These are phyloP conservation scores for Colletotrichum siamense DNA, from an alignment of 2,329 filamentous ascomycete genomes.

Conservation along the genomic window DNA sequence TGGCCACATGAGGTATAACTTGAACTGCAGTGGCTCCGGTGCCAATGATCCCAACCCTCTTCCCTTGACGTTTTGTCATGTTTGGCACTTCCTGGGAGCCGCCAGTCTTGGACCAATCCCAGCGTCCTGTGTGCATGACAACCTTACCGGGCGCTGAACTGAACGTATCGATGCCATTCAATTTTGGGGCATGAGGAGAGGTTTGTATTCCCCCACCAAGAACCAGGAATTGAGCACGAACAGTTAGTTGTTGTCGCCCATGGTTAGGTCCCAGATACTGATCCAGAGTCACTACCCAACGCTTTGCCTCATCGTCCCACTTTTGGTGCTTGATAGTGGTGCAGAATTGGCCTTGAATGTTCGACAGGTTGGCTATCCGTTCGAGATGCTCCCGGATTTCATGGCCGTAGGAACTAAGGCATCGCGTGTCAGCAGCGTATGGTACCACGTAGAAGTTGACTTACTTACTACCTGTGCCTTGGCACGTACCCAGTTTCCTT, in stretches of 20 bases:
- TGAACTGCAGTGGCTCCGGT: slow-evolving; percentile 55
- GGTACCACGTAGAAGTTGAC: fast-evolving
- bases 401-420: slow-evolving; percentile 25
- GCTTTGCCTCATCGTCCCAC: slow-evolving; percentile 47
- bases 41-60: slow-evolving; percentile 52
- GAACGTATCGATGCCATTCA: slow-evolving; percentile 40
- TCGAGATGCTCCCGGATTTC: slow-evolving; percentile 48
- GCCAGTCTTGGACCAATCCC: slow-evolving; percentile 48
- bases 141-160: neutral
- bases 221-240: slow-evolving; percentile 42
- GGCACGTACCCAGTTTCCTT: slow-evolving; percentile 17
- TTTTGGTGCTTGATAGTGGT: slow-evolving; percentile 40
- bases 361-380: slow-evolving; percentile 44
- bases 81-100: slow-evolving; percentile 42
- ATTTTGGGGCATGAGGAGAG: slow-evolving; percentile 34
- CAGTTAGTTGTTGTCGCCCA: neutral
- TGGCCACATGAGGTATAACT: slow-evolving; percentile 46
- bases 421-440: neutral
- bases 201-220: slow-evolving; percentile 39
- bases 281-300: slow-evolving; percentile 23
- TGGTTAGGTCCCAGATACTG: neutral
- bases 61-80: slow-evolving; percentile 48
- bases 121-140: slow-evolving; percentile 49
- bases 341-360: slow-evolving; percentile 45
- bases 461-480: slow-evolving; percentile 30